Conservation (phyloP, 2,329 filamentous ascomycete genomes). For the Thermoascus crustaceus region DNA sequence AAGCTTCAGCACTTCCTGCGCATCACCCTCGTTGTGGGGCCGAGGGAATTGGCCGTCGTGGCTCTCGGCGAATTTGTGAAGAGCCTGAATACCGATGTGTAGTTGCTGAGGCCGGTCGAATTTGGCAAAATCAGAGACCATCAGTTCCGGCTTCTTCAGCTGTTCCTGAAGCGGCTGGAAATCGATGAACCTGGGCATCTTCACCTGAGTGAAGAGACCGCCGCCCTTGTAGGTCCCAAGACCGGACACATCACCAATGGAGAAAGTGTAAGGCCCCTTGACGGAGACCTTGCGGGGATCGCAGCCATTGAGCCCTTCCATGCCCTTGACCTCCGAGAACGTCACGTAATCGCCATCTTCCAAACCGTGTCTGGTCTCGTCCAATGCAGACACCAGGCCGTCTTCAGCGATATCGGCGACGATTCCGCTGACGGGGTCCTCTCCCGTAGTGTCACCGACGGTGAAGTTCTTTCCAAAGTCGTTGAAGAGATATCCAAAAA, state of each 20-base stretch:
- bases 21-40: slow-evolving; percentile 79
- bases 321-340: slow-evolving; percentile 85
- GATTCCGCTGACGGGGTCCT: slow-evolving; percentile 79
- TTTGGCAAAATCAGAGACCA: slow-evolving; percentile 95
- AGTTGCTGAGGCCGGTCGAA: slow-evolving; percentile 91
- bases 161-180: slow-evolving; percentile 76
- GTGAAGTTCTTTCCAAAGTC: slow-evolving; percentile 95
- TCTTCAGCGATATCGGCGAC: slow-evolving; percentile 83
- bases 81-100: slow-evolving; percentile 83
- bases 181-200: slow-evolving; percentile 91
- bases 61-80: slow-evolving; percentile 73
- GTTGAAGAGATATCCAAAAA: slow-evolving; percentile 94
- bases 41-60: slow-evolving; percentile 66
- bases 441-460: slow-evolving; percentile 80
- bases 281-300: slow-evolving; percentile 86
- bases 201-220: slow-evolving; percentile 89
- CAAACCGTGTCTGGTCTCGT: slow-evolving; percentile 89
- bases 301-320: slow-evolving; percentile 76
- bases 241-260: slow-evolving; percentile 83
- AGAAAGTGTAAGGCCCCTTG: slow-evolving; percentile 95
- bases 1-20: slow-evolving; percentile 64
- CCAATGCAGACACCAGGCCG: slow-evolving; percentile 82
- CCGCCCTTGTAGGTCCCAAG: slow-evolving; percentile 82
- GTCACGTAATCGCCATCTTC: slow-evolving; percentile 96
- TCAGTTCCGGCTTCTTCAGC: slow-evolving; percentile 76